A percentile compares a stretch with the other conserved stretches of the same genome.
phyloP scores from a whole-genome alignment of 768 basidiomycete species.

The Boletus rubescentipes region DNA sequence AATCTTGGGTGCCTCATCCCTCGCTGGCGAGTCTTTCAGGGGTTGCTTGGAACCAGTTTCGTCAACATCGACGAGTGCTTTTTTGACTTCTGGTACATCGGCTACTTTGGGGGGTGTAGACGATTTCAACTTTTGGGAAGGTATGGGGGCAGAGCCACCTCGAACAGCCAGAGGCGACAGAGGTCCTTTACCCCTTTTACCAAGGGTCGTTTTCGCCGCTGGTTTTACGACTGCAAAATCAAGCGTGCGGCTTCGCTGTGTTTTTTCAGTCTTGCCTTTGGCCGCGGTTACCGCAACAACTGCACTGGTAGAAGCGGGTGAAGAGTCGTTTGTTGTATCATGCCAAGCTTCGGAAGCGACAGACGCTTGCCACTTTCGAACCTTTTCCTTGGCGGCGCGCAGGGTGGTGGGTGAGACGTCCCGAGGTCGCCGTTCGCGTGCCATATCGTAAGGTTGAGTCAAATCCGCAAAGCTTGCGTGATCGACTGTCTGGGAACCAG shows the following conservation, averaged over 20 bases:
- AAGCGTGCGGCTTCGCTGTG: conserved; percentile 30
- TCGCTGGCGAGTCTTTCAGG: background rate
- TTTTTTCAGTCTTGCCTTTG: conserved; percentile 21
- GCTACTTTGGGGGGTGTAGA: conserved; percentile 9
- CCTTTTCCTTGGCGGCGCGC: conserved; percentile 35
- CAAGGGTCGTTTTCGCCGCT: conserved; percentile 18
- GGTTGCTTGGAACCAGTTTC: background rate
- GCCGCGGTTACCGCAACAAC: background rate
- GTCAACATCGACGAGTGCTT: conserved; percentile 1
- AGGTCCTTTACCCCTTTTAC: conserved; percentile 23
- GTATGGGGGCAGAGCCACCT: conserved; percentile 8
- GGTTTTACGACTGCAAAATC: conserved; percentile 48
- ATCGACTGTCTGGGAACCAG: conserved; percentile 4
- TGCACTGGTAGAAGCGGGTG: conserved; percentile 4
- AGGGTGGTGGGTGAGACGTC: conserved; percentile 28
- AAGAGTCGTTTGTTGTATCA: background rate
- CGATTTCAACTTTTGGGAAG: conserved; percentile 11
- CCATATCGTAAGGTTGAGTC: background rate
- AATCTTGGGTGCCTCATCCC: conserved; percentile 26
- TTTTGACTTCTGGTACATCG: background rate
- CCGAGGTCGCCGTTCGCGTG: conserved; percentile 4
- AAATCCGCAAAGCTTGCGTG: background rate
- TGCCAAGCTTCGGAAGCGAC: conserved; percentile 23
- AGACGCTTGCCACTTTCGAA: conserved; percentile 36
- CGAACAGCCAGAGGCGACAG: background rate